phyloP scores from a whole-genome alignment of 2,329 filamentous ascomycete genomes.

The Juglanconis sp. region DNA sequence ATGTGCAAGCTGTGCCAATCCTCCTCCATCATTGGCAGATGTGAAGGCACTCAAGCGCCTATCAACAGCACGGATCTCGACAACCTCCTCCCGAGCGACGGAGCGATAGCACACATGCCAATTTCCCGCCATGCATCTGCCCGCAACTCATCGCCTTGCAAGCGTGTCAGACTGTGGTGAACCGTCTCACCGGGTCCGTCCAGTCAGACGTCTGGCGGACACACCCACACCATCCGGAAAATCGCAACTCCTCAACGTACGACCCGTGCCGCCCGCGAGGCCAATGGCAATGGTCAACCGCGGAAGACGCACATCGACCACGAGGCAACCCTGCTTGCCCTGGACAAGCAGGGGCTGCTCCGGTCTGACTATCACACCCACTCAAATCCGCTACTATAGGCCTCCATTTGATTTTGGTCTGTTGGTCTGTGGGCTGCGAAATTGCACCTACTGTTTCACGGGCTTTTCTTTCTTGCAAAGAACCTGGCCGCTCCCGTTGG shows the following conservation, averaged over 20 bases:
- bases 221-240: conserved; percentile 7
- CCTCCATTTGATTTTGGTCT: no score
- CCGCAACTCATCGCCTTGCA: conserved; percentile 13
- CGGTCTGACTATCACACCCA: conserved; percentile 4
- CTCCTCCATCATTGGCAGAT: background rate
- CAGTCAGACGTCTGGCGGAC: conserved; percentile 8
- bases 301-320: conserved; percentile 6
- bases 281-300: conserved; percentile 7
- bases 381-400: background rate
- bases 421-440: background rate
- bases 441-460: background rate
- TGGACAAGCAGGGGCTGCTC: background rate
- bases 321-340: conserved; percentile 11
- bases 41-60: no score
- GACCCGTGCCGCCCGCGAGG: conserved; percentile 15
- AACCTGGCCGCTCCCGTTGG: background rate
- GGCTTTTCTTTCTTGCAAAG: background rate
- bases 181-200: conserved; percentile 3
- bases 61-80: background rate
- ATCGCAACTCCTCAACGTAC: conserved; percentile 11
- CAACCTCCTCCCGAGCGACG: background rate
- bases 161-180: conserved; percentile 11
- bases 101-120: background rate
- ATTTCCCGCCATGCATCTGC: conserved; percentile 12
- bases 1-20: background rate